Conservation (phyloP, 768 basidiomycete genomes). For the Mycena vitilis region DNA sequence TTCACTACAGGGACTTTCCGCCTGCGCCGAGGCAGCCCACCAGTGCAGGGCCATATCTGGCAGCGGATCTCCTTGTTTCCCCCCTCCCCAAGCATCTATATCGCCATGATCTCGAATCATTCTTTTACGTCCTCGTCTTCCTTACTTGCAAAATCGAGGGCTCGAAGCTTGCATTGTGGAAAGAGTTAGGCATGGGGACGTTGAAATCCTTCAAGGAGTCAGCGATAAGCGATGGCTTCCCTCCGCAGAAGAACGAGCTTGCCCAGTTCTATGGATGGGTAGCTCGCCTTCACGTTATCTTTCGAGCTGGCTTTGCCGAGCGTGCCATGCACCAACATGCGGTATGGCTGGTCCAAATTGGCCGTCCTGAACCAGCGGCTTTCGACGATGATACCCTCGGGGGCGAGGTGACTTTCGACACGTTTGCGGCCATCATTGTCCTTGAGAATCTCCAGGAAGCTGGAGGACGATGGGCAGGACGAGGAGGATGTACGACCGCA, state of each 20-base stretch:
- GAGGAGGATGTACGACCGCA: no score
- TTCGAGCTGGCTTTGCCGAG: background rate
- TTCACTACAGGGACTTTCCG: background rate
- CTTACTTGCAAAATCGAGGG: slow-evolving; percentile 3
- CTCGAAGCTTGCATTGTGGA: background rate
- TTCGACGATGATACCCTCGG: no score
- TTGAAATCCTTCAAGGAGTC: background rate
- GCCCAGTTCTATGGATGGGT: background rate
- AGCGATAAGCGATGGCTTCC: background rate
- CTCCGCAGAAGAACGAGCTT: background rate
- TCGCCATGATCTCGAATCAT: slow-evolving; percentile 44
- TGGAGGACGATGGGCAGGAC: no score
- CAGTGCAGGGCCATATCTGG: slow-evolving; percentile 46
- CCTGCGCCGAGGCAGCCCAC: slow-evolving; percentile 38
- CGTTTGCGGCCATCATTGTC: no score
- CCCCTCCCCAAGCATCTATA: slow-evolving; percentile 38
- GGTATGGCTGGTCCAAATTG: no score
- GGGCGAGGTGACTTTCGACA: no score
- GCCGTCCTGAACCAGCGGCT: no score
- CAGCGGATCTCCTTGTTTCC: slow-evolving; percentile 39
- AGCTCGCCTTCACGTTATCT: background rate
- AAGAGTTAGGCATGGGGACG: background rate
- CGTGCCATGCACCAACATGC: no score
- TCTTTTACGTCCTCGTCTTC: slow-evolving; percentile 41
- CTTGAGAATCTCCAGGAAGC: no score